A percentile compares a stretch with the other conserved stretches of the same genome.
Conservation (phyloP, 2,329 filamentous ascomycete genomes). For the Thielaviopsis punctulata region DNA sequence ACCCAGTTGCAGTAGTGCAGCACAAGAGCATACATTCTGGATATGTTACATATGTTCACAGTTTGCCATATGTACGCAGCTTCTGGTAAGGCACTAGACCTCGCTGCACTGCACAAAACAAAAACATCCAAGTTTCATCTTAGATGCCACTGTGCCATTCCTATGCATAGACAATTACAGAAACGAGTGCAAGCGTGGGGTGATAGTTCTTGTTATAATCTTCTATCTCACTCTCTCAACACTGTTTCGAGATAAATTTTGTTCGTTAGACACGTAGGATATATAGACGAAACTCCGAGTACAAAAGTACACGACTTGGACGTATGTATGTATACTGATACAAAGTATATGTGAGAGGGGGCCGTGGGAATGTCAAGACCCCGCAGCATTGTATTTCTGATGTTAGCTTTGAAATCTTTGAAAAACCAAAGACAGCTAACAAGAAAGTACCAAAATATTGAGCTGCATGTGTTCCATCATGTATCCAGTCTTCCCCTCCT, state of each 20-base stretch:
- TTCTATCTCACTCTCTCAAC: not conserved
- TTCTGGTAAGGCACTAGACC: too few relatives aligned
- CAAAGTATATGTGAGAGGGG: not conserved
- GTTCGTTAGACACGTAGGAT: not conserved
- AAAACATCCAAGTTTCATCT: not conserved
- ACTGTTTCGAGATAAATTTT: not conserved
- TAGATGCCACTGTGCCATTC: not conserved
- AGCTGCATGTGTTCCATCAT: not conserved
- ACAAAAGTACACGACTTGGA: too few relatives aligned
- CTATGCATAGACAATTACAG: not conserved
- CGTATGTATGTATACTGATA: not conserved
- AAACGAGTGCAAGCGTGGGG: not conserved
- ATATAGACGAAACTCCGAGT: not conserved
- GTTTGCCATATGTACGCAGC: not conserved
- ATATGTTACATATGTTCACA: not conserved
- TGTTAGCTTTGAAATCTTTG: not conserved
- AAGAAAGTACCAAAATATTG: not conserved
- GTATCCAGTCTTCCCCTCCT: not conserved
- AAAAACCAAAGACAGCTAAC: not conserved
- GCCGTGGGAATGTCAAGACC: not conserved
- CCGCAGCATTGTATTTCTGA: not conserved
- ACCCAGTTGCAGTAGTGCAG: not conserved
- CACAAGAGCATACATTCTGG: not conserved
- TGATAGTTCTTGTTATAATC: not conserved
- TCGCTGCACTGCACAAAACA: not conserved